Evolutionary conservation across 2,329 filamentous ascomycete genomes (phyloP), one percentile per base, ranked within the genome.

Genomic region (Fusarium tuaranense): DNA sequence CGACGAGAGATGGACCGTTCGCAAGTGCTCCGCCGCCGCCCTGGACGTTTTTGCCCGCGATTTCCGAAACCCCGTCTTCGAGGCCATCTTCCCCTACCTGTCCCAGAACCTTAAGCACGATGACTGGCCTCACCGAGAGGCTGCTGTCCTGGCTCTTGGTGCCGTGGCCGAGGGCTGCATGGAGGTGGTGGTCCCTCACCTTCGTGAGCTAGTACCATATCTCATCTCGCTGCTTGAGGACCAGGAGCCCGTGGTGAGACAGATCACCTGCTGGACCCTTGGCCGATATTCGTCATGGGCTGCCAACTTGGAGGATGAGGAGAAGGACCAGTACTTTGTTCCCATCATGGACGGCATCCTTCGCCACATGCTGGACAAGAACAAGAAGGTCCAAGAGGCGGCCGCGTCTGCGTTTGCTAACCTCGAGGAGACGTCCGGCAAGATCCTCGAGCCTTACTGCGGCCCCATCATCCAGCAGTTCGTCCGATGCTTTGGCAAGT

Each of bases 221-320:
- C 89, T 99, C 58, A 93, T 98, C 76, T 93, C 93, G 9, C 89
- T 98, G 1, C 88, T 99, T 39, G 90, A 93, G 67, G 97, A 99
- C 80, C 81, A 89, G 1, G 95, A 98, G 83, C 95, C 97, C 16
- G 93, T 98, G 16, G 96, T 99, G 41, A 90, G 97, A 71, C 95
- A 98, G 81, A 99, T 99, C 76, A 98, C 96, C 27, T 99, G 97
- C 84, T 99, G 97, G 97, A 97, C 97, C 7, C 89, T 99, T 25
- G 95, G 95, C 20, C 91, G 97, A 55, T 99, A 98, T 83, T 98
- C 97, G 7, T 88, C 92, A 53, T 99, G 97, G 97, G 96, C 95
- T 12, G 93, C 95, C 6, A 90, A 92, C 72, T 88, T 98, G 25
- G 85, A 89, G 27, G 91, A 93, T 60, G 88, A 86, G 20, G 90